Base-by-base conservation (phyloP, 805 yeast species). In the Wickerhamomyces subpelliculosus region DNA sequence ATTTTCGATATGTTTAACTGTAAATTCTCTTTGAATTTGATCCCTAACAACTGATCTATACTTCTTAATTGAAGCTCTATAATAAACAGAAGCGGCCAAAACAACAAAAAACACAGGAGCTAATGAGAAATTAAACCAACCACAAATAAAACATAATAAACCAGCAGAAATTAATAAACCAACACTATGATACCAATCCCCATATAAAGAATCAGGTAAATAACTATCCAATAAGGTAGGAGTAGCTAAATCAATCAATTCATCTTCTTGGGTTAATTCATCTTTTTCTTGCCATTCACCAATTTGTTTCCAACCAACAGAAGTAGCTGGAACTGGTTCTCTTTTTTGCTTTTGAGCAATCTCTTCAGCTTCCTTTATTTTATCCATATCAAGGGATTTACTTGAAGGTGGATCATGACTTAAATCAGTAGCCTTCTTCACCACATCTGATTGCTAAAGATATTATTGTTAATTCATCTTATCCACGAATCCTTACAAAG, bases 141-240 rank as follows among this genome's bases (percentile, higher is more conserved):
- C 99, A 29, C 85, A 51, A 3, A 80, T 48, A 80, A 90, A 89
- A 4, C 95, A 84, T 13, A 83, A 56, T 12, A 84, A 56, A 0
- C 84, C 88, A 7, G 83, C 87, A 18, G 72, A 57, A 23, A 83
- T 67, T 41, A 87, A 64, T 27, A 80, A 70, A 0, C 75, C 96
- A n/a, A 81, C 80, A 37, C 82, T 80, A 59, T 93, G 97, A 56
- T 82, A 93, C 98, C 98, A 93, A 56, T 93, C 97, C 37, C 98
- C 98, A 51, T 84, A 85, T 13, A 77, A 73, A 27, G 63, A 68
- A 22, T 85, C 82, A 8, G 94, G 94, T 38, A 93, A 63, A 51
- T 80, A 74, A 41, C 75, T 70, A 52, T 88, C 96, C 41, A 89
- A 65, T 26, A 84, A 52, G 0, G 97, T 85, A 17, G 87, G 78